These are phyloP conservation scores for Leccinum fibrillosum DNA, from an alignment of 768 basidiomycete genomes.

Conservation along the genomic window DNA sequence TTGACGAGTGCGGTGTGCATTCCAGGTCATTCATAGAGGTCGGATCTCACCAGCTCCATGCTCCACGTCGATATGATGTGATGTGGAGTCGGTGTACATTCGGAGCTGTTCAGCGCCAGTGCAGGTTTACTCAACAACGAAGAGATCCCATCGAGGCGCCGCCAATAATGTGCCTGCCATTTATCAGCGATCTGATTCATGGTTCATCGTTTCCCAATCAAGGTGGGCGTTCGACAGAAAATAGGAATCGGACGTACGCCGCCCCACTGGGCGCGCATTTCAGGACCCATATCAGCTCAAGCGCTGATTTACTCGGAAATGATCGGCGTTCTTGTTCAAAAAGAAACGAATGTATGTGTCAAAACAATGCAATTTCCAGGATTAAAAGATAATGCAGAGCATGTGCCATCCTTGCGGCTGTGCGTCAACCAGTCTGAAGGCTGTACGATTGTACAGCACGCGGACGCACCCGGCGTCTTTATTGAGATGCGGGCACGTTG, in stretches of 20 bases:
- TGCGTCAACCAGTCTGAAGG: background rate
- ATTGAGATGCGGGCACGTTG: constrained; percentile 3
- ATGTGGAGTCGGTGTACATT: background rate
- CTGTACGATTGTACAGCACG: background rate
- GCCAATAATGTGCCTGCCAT: background rate
- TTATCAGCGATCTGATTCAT: constrained; percentile 1
- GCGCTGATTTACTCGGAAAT: constrained; percentile 3
- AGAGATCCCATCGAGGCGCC: background rate
- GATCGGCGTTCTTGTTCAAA: constrained; percentile 8
- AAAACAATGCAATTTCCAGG: background rate
- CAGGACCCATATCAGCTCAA: background rate
- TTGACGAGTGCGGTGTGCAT: background rate
- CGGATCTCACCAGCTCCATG: background rate
- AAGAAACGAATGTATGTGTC: background rate
- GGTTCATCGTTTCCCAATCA: background rate
- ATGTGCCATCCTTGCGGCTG: background rate
- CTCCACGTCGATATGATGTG: background rate
- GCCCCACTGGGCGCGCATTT: background rate
- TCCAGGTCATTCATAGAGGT: background rate
- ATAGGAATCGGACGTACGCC: constrained; percentile 5
- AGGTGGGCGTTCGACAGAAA: background rate
- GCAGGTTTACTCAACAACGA: background rate
- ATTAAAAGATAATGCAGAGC: background rate
- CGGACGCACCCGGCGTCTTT: background rate
- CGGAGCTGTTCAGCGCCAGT: background rate